Evolutionary conservation across 495 filamentous ascomycete species (phyloP), one percentile per base, ranked within the genome.

Genomic region (Staphylotrichum tortipilum): DNA sequence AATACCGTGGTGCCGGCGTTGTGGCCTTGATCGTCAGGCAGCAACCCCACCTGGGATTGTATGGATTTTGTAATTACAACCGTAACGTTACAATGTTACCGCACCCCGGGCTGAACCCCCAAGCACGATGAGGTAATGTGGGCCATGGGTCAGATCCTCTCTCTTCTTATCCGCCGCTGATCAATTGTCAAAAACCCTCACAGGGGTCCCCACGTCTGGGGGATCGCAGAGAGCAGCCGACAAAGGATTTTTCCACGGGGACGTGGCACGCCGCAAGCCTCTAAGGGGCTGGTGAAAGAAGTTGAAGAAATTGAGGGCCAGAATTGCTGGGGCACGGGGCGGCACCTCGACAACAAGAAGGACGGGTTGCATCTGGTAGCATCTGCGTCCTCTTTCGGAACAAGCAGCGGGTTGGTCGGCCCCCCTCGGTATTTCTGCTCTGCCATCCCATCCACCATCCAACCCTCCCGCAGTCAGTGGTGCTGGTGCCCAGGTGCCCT

Each of bases 1-100:
- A 52, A 44, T 44, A 22, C 53, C 42, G 48, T 44, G 22, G 30
- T 34, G 53, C 53, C 53, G 52, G 35, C 34, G 2, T 45, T 28
- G 26, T 4, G 12, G 53, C 53, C 53, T 52, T 22, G 35, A 30
- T 12, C 19, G 17, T 47, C 14, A 47, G 49, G 48, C 15, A 15
- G 42, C 11, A 37, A n/a, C n/a, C n/a, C 3, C 14, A 21, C 39
- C 18, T 19, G 9, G 3, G 21, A 24, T 29, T 4, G 4, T 23
- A 22, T 47, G 18, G 37, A 30, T n/a, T 47, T 35, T 12, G 26
- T 4, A 8, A 4, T 5, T 10, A 4, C 6, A 28, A 0, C 1
- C 6, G 6, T 28, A 28, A 5, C 2, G 14, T 17, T 28, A 3
- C 8, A 7, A 40, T 40, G 36, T 41, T 41, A n/a, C n/a, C n/a